Evolutionary conservation across 495 filamentous ascomycete genomes (phyloP).

Genomic region (Aspergillus cavernicola): DNA sequence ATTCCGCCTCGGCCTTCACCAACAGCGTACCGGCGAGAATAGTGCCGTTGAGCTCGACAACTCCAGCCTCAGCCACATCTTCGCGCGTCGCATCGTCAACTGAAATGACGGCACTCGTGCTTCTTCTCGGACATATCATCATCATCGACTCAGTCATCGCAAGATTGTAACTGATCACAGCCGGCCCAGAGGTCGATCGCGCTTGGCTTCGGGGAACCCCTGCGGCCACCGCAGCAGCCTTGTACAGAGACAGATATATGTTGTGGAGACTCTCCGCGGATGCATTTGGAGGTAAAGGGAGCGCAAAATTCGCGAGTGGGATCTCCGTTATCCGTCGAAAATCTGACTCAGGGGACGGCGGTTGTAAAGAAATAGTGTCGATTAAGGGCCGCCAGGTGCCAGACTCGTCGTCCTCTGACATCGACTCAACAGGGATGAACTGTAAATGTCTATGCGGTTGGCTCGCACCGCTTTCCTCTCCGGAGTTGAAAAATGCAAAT

Average conservation of each 20-base stretch:
- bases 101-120: constrained; percentile 37
- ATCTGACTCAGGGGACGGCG: constrained; percentile 13
- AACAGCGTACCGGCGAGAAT: constrained; percentile 76
- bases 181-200: constrained; percentile 32
- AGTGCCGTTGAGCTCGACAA: constrained; percentile 71
- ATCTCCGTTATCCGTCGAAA: constrained; percentile 31
- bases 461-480: constrained; percentile 69
- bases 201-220: constrained; percentile 5
- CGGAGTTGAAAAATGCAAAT: constrained; percentile 84
- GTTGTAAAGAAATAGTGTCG: constrained; percentile 34
- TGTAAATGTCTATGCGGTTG: constrained; percentile 80
- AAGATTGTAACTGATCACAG: constrained; percentile 72
- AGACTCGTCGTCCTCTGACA: constrained; percentile 49
- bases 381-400: constrained; percentile 53
- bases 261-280: constrained; percentile 37
- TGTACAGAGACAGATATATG: constrained; percentile 54
- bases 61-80: constrained; percentile 47
- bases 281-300: constrained; percentile 37
- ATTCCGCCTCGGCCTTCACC: constrained; percentile 71
- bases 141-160: constrained; percentile 67
- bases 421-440: constrained; percentile 66
- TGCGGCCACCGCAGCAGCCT: constrained; percentile 43
- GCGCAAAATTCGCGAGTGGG: constrained; percentile 52
- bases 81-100: constrained; percentile 19
- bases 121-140: constrained; percentile 62